Percentiles rank a stretch among this genome's conserved stretches.
These are phyloP conservation scores for Magnusiomyces suaveolens DNA, from an alignment of 1,139 yeast genomes.

Conservation along the genomic window DNA sequence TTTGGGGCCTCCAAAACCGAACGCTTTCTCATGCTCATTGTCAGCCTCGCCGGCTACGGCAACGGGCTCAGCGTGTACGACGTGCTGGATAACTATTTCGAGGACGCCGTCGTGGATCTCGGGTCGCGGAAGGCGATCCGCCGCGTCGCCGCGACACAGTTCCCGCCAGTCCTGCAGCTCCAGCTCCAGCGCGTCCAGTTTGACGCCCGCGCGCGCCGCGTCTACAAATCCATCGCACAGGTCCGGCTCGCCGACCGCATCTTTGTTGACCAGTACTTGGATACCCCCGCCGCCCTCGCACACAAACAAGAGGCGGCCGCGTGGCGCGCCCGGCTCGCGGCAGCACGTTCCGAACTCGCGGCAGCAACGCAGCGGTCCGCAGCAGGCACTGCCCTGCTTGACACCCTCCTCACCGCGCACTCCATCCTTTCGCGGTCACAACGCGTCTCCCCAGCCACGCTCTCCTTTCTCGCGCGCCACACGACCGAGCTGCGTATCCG, in stretches of 20 bases:
- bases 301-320: conserved; percentile 45
- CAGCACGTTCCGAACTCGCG: conserved; percentile 37
- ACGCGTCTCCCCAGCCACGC: background rate
- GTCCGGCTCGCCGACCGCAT: conserved; percentile 68
- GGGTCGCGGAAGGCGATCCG: conserved; percentile 29
- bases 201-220: conserved; percentile 61
- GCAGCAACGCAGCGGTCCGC: conserved; percentile 16
- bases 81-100: conserved; percentile 73
- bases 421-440: no score
- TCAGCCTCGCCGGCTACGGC: conserved; percentile 82
- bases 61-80: conserved; percentile 82
- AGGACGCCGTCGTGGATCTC: conserved; percentile 8
- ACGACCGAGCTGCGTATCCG: background rate
- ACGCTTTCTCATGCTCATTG: conserved; percentile 68
- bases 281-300: conserved; percentile 45
- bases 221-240: conserved; percentile 75
- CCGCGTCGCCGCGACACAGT: conserved; percentile 54
- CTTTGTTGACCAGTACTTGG: conserved; percentile 81
- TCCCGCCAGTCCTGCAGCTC: conserved; percentile 78
- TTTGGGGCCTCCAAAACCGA: conserved; percentile 42
- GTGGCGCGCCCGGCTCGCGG: conserved; percentile 51
- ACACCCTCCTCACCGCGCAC: conserved; percentile 31
- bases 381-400: conserved; percentile 10
- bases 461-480: conserved; percentile 4
- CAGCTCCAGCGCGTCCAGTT: conserved; percentile 92